These are phyloP conservation scores for Mucor indicus DNA, from an alignment of 371 early-diverging fungal species.

Conservation along the genomic window DNA sequence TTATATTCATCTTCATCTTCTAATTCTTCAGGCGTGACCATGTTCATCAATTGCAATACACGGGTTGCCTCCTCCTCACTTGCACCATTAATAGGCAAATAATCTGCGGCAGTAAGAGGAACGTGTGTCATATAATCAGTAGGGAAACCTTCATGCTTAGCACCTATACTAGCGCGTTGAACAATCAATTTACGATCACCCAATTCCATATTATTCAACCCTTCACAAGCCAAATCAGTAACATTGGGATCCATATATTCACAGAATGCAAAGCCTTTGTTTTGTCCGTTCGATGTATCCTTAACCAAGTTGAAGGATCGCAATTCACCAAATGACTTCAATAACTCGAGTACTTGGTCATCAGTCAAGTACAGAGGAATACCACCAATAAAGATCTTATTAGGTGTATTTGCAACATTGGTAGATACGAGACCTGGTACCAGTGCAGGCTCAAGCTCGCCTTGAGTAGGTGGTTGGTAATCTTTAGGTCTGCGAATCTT, in stretches of 20 bases:
- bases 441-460: constrained; percentile 1
- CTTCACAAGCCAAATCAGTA: constrained; percentile 92
- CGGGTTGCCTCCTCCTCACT: constrained; percentile 66
- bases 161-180: constrained; percentile 89
- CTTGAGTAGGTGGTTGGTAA: constrained; percentile 73
- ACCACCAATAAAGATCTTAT: constrained; percentile 95
- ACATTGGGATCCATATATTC: constrained; percentile 88
- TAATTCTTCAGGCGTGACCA: constrained; percentile 91
- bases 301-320: constrained; percentile 92
- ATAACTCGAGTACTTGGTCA: constrained; percentile 90
- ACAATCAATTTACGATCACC: constrained; percentile 94
- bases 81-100: constrained; percentile 24
- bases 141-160: constrained; percentile 46
- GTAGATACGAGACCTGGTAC: constrained; percentile 69
- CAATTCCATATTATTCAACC: constrained; percentile 92
- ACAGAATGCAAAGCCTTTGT: constrained; percentile 97
- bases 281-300: constrained; percentile 74
- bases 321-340: constrained; percentile 92
- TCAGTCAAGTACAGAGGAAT: constrained; percentile 88
- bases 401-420: constrained; percentile 85
- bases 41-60: constrained; percentile 89
- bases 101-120: constrained; percentile 15
- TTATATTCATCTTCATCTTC: constrained; percentile 84
- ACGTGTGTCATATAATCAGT: constrained; percentile 9
- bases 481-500: constrained; percentile 96